Conservation (phyloP, 1,284 basidiomycete genomes). For the Ganoderma sp. region DNA sequence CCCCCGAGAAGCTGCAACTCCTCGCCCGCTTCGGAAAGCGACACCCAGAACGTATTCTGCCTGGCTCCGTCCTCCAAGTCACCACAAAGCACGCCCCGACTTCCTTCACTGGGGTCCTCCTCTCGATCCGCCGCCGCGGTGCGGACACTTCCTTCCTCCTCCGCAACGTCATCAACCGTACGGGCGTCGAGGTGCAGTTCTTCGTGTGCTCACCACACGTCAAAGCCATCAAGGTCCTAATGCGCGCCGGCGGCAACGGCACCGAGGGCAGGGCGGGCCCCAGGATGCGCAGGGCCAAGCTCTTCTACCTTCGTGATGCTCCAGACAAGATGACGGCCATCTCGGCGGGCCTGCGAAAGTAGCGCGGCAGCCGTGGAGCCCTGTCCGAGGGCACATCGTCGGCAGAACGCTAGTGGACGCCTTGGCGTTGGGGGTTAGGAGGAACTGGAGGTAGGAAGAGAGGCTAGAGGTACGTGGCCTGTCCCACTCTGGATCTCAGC, state of each 20-base stretch:
- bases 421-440: not conserved
- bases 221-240: constrained; percentile 82
- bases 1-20: constrained; percentile 71
- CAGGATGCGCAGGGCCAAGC: constrained; percentile 73
- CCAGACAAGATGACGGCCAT: constrained; percentile 83
- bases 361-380: constrained; percentile 10
- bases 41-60: constrained; percentile 68
- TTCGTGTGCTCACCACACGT: constrained; percentile 84
- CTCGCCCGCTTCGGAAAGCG: constrained; percentile 74
- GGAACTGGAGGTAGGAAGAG: not conserved
- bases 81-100: constrained; percentile 74
- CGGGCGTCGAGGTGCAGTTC: constrained; percentile 91
- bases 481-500: constrained; percentile 14
- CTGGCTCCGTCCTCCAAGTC: constrained; percentile 85
- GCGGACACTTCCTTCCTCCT: constrained; percentile 83
- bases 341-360: constrained; percentile 55
- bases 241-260: constrained; percentile 50
- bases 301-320: constrained; percentile 78
- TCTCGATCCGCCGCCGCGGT: constrained; percentile 81
- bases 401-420: not conserved
- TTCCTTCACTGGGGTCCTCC: constrained; percentile 85
- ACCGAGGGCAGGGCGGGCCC: constrained; percentile 51
- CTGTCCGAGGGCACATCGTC: not conserved
- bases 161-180: constrained; percentile 87
- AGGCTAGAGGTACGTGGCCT: constrained; percentile 17